Base-by-base conservation (phyloP, 768 basidiomycete genomes). In the Saitozyma podzolica region DNA sequence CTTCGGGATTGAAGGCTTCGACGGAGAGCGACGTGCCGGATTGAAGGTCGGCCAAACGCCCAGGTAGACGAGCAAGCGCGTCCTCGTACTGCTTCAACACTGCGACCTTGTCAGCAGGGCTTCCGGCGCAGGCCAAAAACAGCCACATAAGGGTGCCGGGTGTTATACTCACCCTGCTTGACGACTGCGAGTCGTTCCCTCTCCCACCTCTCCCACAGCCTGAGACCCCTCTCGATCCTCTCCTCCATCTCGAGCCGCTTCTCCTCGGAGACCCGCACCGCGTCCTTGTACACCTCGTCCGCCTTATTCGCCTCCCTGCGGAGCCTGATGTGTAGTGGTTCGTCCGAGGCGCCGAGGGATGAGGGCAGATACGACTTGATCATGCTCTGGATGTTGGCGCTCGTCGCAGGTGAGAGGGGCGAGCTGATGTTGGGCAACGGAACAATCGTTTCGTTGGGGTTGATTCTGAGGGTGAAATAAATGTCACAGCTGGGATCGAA, bases 21-120 rank as follows among this genome's bases (percentile, higher is more conserved):
- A 94, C 84, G 53, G 92, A 84, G 0, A 89, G 88, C 0, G 84
- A 83, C 1, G 89, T 89, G 41, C 87, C 85, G 68, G 89, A 88
- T 40, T 87, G 76, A 2, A 88, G 84, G 0, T 85, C 82, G 20
- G 86, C 84, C 50, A 90, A 81, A 8, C 85, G 83, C 72, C 87
- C 86, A 10, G 89, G 89, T 13, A 94, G 79, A 69, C 86, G 88
- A 14, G 85, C 81, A 47, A 94, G 77, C 9, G 89, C 91, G 48
- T 87, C 89, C 67, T 94, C 91, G 74, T 91, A 96, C 77, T 94
- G 90, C 47, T 89, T 84, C 19, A 96, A 82, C 5, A 91, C 91
- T 89, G 60, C 10, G 47, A n/a, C 39, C 39, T 2, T 29, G 29
- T 29, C 29, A 29, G 29, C 47, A 59, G 29, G 1, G n/a, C 40